Evolutionary conservation across 2,329 filamentous ascomycete genomes (phyloP).

Genomic region (Albifimbria verrucaria): DNA sequence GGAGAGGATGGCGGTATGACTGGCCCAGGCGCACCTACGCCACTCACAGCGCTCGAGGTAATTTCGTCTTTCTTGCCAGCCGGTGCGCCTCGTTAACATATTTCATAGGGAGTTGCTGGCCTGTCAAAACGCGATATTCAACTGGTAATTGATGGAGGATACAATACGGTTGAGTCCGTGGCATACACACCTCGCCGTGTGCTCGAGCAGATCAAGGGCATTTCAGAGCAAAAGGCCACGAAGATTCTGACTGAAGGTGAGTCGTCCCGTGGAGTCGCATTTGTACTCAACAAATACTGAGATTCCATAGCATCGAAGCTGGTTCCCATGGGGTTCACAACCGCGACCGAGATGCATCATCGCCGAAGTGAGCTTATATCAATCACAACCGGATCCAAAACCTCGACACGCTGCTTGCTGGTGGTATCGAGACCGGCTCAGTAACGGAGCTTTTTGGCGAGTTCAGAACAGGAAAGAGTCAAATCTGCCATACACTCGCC

Average conservation of each 20-base stretch:
- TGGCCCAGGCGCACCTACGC: conserved; percentile 90
- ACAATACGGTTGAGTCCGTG: conserved; percentile 91
- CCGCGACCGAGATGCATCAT: conserved; percentile 97
- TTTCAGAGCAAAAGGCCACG: conserved; percentile 92
- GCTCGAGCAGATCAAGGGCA: conserved; percentile 94
- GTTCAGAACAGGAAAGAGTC: conserved; percentile 96
- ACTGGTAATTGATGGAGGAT: conserved; percentile 85
- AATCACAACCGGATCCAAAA: conserved; percentile 98
- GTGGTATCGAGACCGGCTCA: conserved; percentile 93
- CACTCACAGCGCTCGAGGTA: conserved; percentile 82
- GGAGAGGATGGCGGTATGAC: conserved; percentile 69
- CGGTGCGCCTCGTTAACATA: conserved; percentile 9
- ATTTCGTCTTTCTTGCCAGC: not conserved
- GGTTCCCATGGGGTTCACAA: conserved; percentile 98
- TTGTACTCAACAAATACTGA: too few relatives aligned
- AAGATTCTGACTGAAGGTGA: conserved; percentile 88
- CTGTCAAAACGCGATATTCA: conserved; percentile 96
- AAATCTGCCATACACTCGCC: conserved; percentile 97
- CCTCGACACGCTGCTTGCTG: conserved; percentile 88
- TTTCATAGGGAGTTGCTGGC: conserved; percentile 71
- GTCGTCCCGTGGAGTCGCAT: conserved; percentile 6
- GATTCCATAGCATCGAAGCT: conserved; percentile 75
- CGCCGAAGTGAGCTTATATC: conserved; percentile 95
- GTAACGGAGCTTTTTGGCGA: conserved; percentile 98
- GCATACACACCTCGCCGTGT: conserved; percentile 84